phyloP scores from a whole-genome alignment of 768 basidiomycete genomes.

The Amanita thiersii region DNA sequence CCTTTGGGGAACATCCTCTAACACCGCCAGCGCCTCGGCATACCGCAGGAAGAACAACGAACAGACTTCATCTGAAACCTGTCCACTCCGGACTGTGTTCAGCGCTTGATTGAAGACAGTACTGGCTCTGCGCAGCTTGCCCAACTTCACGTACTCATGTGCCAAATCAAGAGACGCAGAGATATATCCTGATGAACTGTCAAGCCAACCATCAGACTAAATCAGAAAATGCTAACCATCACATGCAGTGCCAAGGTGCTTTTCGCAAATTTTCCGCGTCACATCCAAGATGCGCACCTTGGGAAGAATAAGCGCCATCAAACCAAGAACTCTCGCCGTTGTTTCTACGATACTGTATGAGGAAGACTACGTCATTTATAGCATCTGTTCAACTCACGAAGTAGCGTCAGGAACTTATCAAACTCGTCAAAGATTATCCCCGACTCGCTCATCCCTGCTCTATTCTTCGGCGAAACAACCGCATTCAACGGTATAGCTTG shows the following conservation, averaged over 20 bases:
- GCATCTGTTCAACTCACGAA: slow-evolving; percentile 35
- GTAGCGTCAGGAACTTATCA: slow-evolving; percentile 34
- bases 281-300: slow-evolving; percentile 64
- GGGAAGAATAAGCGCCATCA: slow-evolving; percentile 57
- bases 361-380: not conserved
- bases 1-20: slow-evolving; percentile 57
- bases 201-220: not conserved
- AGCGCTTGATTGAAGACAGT: slow-evolving; percentile 55
- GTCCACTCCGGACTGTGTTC: slow-evolving; percentile 31
- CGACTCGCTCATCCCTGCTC: slow-evolving; percentile 7
- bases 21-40: slow-evolving; percentile 54
- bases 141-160: slow-evolving; percentile 71
- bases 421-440: slow-evolving; percentile 29
- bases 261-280: slow-evolving; percentile 52
- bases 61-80: slow-evolving; percentile 42
- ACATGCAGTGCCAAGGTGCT: slow-evolving; percentile 27
- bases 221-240: slow-evolving; percentile 33
- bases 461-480: slow-evolving; percentile 17
- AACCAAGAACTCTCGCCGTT: slow-evolving; percentile 52
- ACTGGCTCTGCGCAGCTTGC: slow-evolving; percentile 61
- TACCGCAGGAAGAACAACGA: slow-evolving; percentile 54
- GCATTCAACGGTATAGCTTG: slow-evolving; percentile 22
- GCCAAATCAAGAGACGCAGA: slow-evolving; percentile 64
- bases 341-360: slow-evolving; percentile 32
- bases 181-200: slow-evolving; percentile 42